Conservation (phyloP, 108 stramenopile species). For the Skeletonema tropicum region DNA sequence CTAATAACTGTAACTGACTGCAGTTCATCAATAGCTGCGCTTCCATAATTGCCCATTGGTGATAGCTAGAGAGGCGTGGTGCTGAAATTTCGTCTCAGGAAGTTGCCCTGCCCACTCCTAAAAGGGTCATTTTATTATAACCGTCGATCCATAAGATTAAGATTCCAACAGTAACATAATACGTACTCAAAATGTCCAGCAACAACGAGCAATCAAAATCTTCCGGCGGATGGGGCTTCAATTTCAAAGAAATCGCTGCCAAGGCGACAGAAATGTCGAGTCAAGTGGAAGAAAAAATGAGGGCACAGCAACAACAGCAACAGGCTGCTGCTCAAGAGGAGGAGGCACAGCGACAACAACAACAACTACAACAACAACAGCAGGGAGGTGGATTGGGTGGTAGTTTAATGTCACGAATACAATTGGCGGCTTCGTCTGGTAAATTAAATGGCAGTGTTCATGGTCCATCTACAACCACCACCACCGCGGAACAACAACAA, state of each 20-base stretch:
- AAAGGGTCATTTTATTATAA: not conserved
- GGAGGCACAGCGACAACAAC: slow-evolving; percentile 5
- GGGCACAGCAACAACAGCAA: not conserved
- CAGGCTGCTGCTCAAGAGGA: slow-evolving; percentile 14
- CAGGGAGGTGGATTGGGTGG: slow-evolving; percentile 12
- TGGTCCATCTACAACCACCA: not conserved
- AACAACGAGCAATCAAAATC: not conserved
- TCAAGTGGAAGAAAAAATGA: slow-evolving; percentile 32
- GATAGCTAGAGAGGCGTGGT: too few relatives aligned
- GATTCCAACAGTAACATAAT: too few relatives aligned
- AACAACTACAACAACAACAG: slow-evolving; percentile 17
- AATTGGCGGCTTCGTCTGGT: slow-evolving; percentile 7
- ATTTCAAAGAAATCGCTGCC: not conserved
- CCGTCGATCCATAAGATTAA: too few relatives aligned
- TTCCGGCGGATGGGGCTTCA: not conserved
- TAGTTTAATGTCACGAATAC: slow-evolving; percentile 34
- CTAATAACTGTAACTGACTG: too few relatives aligned
- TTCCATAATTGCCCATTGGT: too few relatives aligned
- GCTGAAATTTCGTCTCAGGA: too few relatives aligned
- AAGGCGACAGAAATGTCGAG: slow-evolving; percentile 21
- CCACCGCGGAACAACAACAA: not conserved
- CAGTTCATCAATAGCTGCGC: too few relatives aligned
- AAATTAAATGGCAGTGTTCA: slow-evolving; percentile 16
- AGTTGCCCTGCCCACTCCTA: not conserved
- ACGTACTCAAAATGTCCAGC: not conserved